Evolutionary conservation across 2,329 filamentous ascomycete species (phyloP).

Genomic region (Zymoseptoria ardabiliae): DNA sequence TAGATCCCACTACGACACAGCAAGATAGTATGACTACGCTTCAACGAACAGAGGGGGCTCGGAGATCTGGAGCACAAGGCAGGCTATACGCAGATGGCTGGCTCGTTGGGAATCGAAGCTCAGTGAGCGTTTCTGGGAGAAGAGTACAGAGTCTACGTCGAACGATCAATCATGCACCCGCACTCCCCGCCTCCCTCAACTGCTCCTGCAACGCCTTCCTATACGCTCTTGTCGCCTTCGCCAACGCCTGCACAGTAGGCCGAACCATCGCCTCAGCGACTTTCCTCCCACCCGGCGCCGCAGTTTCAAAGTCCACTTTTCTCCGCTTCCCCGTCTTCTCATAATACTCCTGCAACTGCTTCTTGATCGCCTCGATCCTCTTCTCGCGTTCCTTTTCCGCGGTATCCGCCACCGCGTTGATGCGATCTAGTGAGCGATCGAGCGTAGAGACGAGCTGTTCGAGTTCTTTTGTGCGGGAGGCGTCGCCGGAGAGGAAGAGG

Average conservation of each 20-base stretch:
- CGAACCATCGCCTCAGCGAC: conserved; percentile 70
- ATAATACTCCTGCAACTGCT: conserved; percentile 63
- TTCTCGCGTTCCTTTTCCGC: conserved; percentile 67
- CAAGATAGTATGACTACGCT: no score
- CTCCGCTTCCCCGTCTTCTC: conserved; percentile 67
- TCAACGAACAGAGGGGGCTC: no score
- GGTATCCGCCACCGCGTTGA: conserved; percentile 69
- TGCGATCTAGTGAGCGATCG: conserved; percentile 66
- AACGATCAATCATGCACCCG: background rate
- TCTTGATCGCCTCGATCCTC: conserved; percentile 59
- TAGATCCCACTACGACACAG: background rate
- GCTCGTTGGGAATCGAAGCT: background rate
- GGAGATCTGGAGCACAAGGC: no score
- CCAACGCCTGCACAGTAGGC: conserved; percentile 64
- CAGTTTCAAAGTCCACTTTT: conserved; percentile 49
- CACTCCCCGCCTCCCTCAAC: conserved; percentile 17
- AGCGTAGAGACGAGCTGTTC: conserved; percentile 77
- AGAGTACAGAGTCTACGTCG: background rate
- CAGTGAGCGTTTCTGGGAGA: background rate
- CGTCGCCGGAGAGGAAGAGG: conserved; percentile 82
- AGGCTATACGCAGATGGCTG: background rate
- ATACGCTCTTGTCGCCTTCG: conserved; percentile 65
- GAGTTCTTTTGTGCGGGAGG: conserved; percentile 66
- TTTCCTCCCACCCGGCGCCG: conserved; percentile 66
- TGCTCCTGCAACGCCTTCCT: conserved; percentile 60